Evolutionary conservation across 2,329 filamentous ascomycete genomes (phyloP), one percentile per base, ranked within the genome.

Genomic region (Acephala macrosclerotiorum): DNA sequence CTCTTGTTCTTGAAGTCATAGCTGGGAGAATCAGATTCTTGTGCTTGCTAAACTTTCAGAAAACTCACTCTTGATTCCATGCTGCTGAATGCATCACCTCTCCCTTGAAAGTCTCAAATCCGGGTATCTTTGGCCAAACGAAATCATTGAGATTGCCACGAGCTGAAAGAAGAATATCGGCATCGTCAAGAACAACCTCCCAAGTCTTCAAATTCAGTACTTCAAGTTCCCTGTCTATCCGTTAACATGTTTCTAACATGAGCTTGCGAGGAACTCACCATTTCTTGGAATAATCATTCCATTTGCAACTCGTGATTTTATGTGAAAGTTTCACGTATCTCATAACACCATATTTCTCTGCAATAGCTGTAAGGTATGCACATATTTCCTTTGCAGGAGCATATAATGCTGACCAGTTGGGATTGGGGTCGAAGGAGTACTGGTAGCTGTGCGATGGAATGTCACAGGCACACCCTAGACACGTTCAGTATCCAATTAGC

Each of bases 341-440:
- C 73, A 90, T 88, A 1, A 92, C 85, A 59, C 88, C 82, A 75
- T 91, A 85, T 70, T 92, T 91, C 14, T 80, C 80, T 0, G 89
- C 89, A 5, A 90, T 77, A 0, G 78, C 77, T 71, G 89, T 83
- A 85, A 89, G 87, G 74, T 93, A 93, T n/a, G 85, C 82, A 9
- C 83, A 79, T 63, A 93, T 93, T 75, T 93, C 91, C 7, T 79
- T 75, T 0, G 89, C 90, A n/a, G 86, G 85, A 0, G 90, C 85
- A 72, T 91, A 93, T 66, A 89, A 83, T 68, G 91, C 86, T 0
- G 83, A 84, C 91, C 91, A 93, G 68, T 91, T 82, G 0, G 83
- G 85, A 65, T 92, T 92, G 0, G 89, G 88, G 14, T 83, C 81
- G 74, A 92, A 92, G 0, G 87, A 88, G 8, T 85, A 85, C 73